A percentile compares a stretch with the other conserved stretches of the same genome.
Conservation (phyloP, 148 eudicot species). For the Persicaria maculosa region DNA sequence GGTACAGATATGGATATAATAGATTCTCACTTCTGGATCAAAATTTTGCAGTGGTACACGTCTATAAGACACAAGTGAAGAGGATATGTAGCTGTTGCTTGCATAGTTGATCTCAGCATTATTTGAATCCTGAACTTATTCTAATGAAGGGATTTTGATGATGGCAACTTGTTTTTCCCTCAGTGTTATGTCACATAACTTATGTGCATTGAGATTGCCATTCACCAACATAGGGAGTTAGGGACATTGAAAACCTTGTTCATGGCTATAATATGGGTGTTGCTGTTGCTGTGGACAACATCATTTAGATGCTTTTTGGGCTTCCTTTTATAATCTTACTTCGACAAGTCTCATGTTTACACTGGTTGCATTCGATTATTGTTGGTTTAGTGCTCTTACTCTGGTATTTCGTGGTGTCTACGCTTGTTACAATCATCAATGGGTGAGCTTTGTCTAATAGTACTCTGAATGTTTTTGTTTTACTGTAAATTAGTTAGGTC, state of each 20-base stretch:
- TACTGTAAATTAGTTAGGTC: slow-evolving; percentile 62
- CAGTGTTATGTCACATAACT: no score
- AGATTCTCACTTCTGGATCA: no score
- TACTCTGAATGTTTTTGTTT: not conserved
- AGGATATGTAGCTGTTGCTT: not conserved
- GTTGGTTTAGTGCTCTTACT: not conserved
- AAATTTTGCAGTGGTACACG: no score
- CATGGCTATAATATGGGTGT: not conserved
- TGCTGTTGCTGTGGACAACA: not conserved
- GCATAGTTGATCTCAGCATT: not conserved
- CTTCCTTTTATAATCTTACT: not conserved
- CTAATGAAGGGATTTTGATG: no score
- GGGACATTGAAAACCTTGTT: not conserved
- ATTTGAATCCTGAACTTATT: no score
- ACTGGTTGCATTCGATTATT: not conserved
- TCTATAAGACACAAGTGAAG: not conserved
- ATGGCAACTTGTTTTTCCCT: not conserved
- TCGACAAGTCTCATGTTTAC: not conserved
- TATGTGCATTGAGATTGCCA: not conserved
- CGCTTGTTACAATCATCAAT: not conserved
- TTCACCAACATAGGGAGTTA: not conserved
- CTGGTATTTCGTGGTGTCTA: not conserved
- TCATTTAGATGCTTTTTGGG: not conserved
- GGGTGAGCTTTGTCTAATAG: not conserved
- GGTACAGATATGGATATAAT: no score